Conservation (phyloP, 148 eudicot species). For the Rhododendron vialii region DNA sequence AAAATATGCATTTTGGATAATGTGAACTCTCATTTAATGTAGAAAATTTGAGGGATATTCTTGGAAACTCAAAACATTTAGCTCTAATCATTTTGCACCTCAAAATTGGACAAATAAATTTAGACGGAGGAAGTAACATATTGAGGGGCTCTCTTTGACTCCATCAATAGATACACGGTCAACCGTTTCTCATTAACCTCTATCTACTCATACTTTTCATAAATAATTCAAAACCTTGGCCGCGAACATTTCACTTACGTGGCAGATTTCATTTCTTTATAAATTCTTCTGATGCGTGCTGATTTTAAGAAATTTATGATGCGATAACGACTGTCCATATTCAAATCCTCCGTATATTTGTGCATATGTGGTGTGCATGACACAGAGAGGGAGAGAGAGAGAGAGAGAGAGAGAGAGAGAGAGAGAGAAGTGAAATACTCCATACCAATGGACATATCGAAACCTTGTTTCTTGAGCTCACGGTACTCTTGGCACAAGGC, state of each 20-base stretch:
- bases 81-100: neutral
- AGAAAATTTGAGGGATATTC: neutral
- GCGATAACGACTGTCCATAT: too few relatives aligned
- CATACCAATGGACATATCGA: slow-evolving; percentile 7
- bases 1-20: neutral
- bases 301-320: neutral
- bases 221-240: too few relatives aligned
- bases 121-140: too few relatives aligned
- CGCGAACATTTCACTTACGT: neutral
- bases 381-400: neutral
- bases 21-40: neutral
- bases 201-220: too few relatives aligned
- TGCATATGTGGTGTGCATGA: too few relatives aligned
- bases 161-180: neutral
- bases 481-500: slow-evolving; percentile 44
- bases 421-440: neutral
- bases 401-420: neutral
- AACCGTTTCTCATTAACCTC: too few relatives aligned
- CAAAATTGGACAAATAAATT: too few relatives aligned
- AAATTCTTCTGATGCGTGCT: too few relatives aligned
- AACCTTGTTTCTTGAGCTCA: slow-evolving; percentile 24
- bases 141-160: neutral
- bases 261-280: neutral
- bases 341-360: too few relatives aligned
- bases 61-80: neutral